Base-by-base conservation (phyloP, 345 rosid genomes). In the Isatis tinctoria region DNA sequence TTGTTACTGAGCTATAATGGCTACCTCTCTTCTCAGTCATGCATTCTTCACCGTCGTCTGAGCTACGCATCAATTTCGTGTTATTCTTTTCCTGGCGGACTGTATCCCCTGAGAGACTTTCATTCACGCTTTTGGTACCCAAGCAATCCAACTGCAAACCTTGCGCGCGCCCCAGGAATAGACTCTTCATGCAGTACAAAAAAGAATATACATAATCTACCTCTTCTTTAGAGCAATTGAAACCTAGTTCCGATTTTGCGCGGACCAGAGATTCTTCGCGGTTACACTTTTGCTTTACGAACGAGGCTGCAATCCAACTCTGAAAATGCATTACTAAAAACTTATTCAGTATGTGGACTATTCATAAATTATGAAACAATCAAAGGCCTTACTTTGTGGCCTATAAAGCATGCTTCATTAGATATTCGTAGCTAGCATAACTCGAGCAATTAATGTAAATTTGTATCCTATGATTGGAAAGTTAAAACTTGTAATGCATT, bases 261-360 rank as follows among this genome's bases (percentile, higher is more conserved):
- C 81, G 86, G 40, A 60, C 86, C 77, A 95, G 76, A 17, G 97
- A 88, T 78, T 83, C 89, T 76, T 77, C 84, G 78, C 73, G 87
- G 77, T 79, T 74, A 69, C 88, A 77, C 79, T 88, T 87, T 70
- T 83, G 76, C 86, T 85, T 86, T 79, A 78, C 73, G 83, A 89
- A 67, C 75, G 89, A 85, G 64, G 90, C 91, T 73, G 92, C 88
- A 67, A 78, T 88, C 98, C 99, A 90, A 77, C 89, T 87, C 99
- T 95, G 83, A 71, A 79, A 81, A 27, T 30, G 39, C 64, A 51
- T 44, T 37, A 48, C 13, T 14, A 30, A 56, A n/a, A 20, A 36
- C 44, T 60, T 65, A 77, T 65, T 70, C 48, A 49, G 35, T 62
- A 47, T 28, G 28, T 63, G 61, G 58, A 39, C 30, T 56, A 63